These are phyloP conservation scores for Raddia distichophylla DNA, from an alignment of 176 grass and related monocot genomes.

Conservation along the genomic window DNA sequence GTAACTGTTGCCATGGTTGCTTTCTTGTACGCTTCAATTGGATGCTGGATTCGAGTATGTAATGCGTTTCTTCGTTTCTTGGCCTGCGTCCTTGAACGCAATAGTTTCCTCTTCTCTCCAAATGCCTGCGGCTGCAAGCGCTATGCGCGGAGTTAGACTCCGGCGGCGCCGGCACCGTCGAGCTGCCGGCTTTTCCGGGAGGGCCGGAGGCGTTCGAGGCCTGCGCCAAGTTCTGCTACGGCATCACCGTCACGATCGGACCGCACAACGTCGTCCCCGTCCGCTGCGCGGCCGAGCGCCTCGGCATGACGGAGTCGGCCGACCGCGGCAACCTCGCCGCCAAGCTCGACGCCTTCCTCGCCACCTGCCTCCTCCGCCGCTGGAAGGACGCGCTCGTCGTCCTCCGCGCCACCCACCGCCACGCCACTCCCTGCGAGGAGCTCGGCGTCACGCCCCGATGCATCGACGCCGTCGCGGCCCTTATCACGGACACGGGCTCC, in stretches of 20 bases:
- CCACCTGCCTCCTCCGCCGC: constrained; percentile 73
- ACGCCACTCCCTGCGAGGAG: constrained; percentile 48
- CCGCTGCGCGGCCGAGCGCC: constrained; percentile 66
- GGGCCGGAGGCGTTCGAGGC: constrained; percentile 73
- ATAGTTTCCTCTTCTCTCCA: constrained; percentile 83
- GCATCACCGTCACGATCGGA: constrained; percentile 60
- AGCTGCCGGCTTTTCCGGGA: constrained; percentile 58
- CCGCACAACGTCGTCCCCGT: constrained; percentile 70
- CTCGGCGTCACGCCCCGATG: constrained; percentile 61
- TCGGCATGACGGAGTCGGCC: constrained; percentile 65
- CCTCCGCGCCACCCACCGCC: constrained; percentile 51
- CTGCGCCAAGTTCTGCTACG: constrained; percentile 88
- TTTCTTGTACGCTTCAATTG: neutral
- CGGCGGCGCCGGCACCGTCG: neutral
- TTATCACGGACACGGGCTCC: constrained; percentile 19
- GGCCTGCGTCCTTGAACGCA: neutral
- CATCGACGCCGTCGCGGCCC: constrained; percentile 58
- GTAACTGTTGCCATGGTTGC: neutral
- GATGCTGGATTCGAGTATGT: neutral
- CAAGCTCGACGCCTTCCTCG: constrained; percentile 77
- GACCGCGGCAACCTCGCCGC: constrained; percentile 64
- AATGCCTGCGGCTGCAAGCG: constrained; percentile 59
- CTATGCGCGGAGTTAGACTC: constrained; percentile 47
- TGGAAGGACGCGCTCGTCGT: constrained; percentile 73
- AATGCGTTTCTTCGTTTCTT: neutral